These are phyloP conservation scores for Lipomyces spencermartinsiae DNA, from an alignment of 805 yeast genomes.

Conservation along the genomic window DNA sequence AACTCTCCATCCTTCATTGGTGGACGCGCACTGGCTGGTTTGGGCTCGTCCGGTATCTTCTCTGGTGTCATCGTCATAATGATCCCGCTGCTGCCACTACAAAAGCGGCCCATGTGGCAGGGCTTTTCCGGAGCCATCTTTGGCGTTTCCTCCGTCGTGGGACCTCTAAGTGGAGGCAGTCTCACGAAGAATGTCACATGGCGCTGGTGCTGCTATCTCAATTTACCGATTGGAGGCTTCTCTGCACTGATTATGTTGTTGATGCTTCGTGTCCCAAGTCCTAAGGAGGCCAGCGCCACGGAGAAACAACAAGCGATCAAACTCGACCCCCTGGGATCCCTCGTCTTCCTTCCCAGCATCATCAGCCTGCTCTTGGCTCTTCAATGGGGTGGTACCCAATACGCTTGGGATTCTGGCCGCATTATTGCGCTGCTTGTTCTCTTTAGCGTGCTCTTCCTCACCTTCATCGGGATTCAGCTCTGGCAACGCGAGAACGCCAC, in stretches of 20 bases:
- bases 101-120: slow-evolving; percentile 36
- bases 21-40: slow-evolving; percentile 71
- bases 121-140: slow-evolving; percentile 42
- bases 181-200: slow-evolving; percentile 54
- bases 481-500: slow-evolving; percentile 57
- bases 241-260: slow-evolving; percentile 39
- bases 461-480: slow-evolving; percentile 58
- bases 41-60: slow-evolving; percentile 73
- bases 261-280: slow-evolving; percentile 38
- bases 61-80: slow-evolving; percentile 61
- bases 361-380: slow-evolving; percentile 44
- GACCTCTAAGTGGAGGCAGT: slow-evolving; percentile 62
- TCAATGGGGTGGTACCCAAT: slow-evolving; percentile 14
- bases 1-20: slow-evolving; percentile 66
- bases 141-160: slow-evolving; percentile 53
- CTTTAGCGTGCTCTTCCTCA: slow-evolving; percentile 51
- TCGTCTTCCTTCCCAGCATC: slow-evolving; percentile 46
- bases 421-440: slow-evolving; percentile 35
- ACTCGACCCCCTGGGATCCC: slow-evolving; percentile 53
- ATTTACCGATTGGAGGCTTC: slow-evolving; percentile 49
- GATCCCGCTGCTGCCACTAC: slow-evolving; percentile 59
- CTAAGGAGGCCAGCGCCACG: slow-evolving; percentile 49
- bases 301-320: slow-evolving; percentile 50
- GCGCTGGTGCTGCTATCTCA: slow-evolving; percentile 59
- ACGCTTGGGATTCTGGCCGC: slow-evolving; percentile 15